Evolutionary conservation across 2,329 filamentous ascomycete species (phyloP), one percentile per base, ranked within the genome.

Genomic region (Cytospora piceicola): DNA sequence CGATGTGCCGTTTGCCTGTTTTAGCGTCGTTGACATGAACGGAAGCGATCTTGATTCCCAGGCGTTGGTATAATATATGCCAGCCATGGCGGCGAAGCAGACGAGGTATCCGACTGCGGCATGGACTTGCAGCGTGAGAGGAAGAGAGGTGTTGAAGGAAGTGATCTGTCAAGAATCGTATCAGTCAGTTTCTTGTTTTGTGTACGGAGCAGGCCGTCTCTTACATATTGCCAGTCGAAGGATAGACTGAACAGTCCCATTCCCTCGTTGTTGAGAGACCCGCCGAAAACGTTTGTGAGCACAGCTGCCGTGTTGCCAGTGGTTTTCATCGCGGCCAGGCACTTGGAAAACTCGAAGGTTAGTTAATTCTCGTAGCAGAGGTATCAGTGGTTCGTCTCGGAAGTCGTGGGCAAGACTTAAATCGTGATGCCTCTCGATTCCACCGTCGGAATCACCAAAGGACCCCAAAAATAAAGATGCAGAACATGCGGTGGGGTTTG

Each of bases 151-250:
- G 52, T 79, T 76, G 70, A 79, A 80, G 0, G 83, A 87, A 7
- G 83, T 85, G 59, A 86, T 84, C 81, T 86, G 68, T 2, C 14
- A 11, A 0, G 22, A n/a, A 5, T 22, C 7, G n/a, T 17, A 53
- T 60, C 14, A 9, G 42, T 63, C 29, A 72, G 67, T 54, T 59
- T 46, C 29, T 39, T 61, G 27, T 9, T 5, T 55, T 2, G 6
- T 14, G 9, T 49, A 6, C 7, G 5, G 17, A 32, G 0, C 24
- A 29, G 6, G 29, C 11, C n/a, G 69, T 69, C 62, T 73, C 83
- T 80, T 77, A 81, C 79, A 56, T 82, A 82, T 78, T 82, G 83
- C 83, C 83, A 85, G 67, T 85, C 83, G n/a, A 85, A 79, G 0
- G 80, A 82, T 0, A 85, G 46, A 27, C 64, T 78, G 30, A 85